Conservation (phyloP, 192 early-diverging fungal species). For the Podila horticola region DNA sequence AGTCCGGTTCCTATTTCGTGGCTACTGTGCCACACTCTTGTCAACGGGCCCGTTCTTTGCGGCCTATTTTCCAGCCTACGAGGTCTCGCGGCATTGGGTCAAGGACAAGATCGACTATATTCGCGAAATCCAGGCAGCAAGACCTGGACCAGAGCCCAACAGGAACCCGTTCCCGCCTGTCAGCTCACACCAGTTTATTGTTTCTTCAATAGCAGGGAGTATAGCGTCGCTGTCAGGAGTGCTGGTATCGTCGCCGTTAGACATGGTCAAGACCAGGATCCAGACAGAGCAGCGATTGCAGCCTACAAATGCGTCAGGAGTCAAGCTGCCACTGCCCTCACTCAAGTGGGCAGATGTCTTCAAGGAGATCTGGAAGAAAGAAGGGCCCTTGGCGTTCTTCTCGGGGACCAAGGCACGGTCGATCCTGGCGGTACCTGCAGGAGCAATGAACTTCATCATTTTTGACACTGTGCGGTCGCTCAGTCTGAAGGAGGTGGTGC, state of each 20-base stretch:
- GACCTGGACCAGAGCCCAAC: slow-evolving; percentile 6
- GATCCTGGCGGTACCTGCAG: slow-evolving; percentile 35
- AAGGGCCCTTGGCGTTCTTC: slow-evolving; percentile 41
- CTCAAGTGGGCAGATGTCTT: slow-evolving; percentile 31
- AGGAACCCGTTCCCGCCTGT: slow-evolving; percentile 22
- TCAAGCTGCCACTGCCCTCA: slow-evolving; percentile 34
- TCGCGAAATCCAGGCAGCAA: slow-evolving; percentile 19
- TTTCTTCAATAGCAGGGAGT: slow-evolving; percentile 40
- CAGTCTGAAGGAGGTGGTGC: slow-evolving; percentile 31
- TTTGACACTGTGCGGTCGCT: slow-evolving; percentile 43
- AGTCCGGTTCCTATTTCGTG: slow-evolving; percentile 36
- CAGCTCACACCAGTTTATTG: slow-evolving; percentile 20
- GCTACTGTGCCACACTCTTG: slow-evolving; percentile 41
- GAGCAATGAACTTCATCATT: slow-evolving; percentile 50
- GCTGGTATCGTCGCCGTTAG: slow-evolving; percentile 28
- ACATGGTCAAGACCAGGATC: slow-evolving; percentile 48
- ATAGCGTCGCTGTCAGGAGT: slow-evolving; percentile 36
- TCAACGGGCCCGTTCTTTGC: slow-evolving; percentile 45
- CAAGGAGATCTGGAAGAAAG: slow-evolving; percentile 37
- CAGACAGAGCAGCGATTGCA: slow-evolving; percentile 48
- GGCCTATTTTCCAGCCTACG: slow-evolving; percentile 42
- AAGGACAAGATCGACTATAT: slow-evolving; percentile 34
- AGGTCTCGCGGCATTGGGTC: slow-evolving; percentile 24
- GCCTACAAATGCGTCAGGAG: slow-evolving; percentile 23
- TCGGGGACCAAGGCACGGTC: slow-evolving; percentile 28